phyloP scores from a whole-genome alignment of 2,329 filamentous ascomycete genomes.

The Stagonosporopsis tanaceti region DNA sequence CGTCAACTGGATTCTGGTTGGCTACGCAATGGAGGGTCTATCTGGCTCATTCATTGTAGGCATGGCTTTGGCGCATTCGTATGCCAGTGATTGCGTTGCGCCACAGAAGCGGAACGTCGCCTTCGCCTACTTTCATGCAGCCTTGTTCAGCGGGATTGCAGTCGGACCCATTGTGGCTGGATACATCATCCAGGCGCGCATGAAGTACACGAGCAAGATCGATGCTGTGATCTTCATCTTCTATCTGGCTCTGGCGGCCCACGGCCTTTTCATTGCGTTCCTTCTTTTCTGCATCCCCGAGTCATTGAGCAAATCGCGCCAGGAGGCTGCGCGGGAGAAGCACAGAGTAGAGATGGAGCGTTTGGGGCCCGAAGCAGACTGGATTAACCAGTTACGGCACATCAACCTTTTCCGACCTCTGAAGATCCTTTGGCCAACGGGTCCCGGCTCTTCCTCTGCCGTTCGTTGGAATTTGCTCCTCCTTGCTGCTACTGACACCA shows the following conservation, averaged over 20 bases:
- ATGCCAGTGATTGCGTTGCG: conserved; percentile 86
- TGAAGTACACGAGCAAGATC: conserved; percentile 59
- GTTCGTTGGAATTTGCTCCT: conserved; percentile 83
- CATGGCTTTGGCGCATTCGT: conserved; percentile 81
- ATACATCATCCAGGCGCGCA: conserved; percentile 71
- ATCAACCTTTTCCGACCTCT: conserved; percentile 79
- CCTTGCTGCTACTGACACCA: conserved; percentile 80
- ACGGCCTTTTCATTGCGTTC: conserved; percentile 76
- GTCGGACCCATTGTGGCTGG: conserved; percentile 84
- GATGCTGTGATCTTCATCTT: conserved; percentile 83
- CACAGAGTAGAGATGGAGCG: conserved; percentile 57
- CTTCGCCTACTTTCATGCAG: conserved; percentile 90
- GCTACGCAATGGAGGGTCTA: conserved; percentile 80
- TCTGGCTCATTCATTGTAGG: conserved; percentile 88
- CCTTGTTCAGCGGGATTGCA: conserved; percentile 87
- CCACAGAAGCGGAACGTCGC: conserved; percentile 80
- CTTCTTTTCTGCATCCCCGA: conserved; percentile 80
- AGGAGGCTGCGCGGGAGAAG: conserved; percentile 74
- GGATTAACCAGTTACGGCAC: conserved; percentile 54
- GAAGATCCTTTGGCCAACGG: conserved; percentile 77
- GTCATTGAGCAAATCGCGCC: conserved; percentile 78
- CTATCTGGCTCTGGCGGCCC: conserved; percentile 77
- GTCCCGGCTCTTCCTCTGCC: conserved; percentile 64
- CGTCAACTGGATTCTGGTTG: conserved; percentile 81
- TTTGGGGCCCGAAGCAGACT: conserved; percentile 49